phyloP scores from a whole-genome alignment of 441 rosid species.

The Brassica hybrid region DNA sequence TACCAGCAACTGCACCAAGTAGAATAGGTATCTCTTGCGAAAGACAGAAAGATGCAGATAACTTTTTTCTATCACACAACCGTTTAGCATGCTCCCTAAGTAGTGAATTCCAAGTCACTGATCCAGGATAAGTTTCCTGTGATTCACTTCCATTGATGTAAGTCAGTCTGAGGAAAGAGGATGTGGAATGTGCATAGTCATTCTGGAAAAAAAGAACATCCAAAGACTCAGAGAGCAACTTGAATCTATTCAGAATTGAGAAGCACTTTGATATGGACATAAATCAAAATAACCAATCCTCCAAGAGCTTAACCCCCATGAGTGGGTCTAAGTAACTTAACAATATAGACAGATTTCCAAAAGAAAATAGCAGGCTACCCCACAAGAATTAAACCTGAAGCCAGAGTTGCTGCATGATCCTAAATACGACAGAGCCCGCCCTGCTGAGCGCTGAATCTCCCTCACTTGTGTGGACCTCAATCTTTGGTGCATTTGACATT shows the following conservation, averaged over 20 bases:
- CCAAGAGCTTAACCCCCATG: conserved; percentile 6
- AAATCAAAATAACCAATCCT: conserved; percentile 22
- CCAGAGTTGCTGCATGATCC: conserved; percentile 79
- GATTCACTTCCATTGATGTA: conserved; percentile 46
- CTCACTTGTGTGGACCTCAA: conserved; percentile 46
- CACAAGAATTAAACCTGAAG: conserved; percentile 65
- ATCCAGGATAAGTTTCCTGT: conserved; percentile 45
- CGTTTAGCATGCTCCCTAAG: conserved; percentile 60
- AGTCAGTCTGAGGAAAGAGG: conserved; percentile 59
- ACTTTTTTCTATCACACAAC: conserved; percentile 59
- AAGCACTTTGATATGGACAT: conserved; percentile 7
- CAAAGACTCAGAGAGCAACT: conserved; percentile 20
- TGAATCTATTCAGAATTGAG: conserved; percentile 6
- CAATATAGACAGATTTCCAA: conserved; percentile 15
- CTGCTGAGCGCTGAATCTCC: conserved; percentile 56
- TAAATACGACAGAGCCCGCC: conserved; percentile 63
- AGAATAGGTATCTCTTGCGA: conserved; percentile 64
- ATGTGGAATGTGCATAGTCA: conserved; percentile 47
- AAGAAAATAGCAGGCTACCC: conserved; percentile 38
- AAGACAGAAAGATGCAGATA: conserved; percentile 49
- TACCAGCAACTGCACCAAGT: conserved; percentile 67
- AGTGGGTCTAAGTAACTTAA: conserved; percentile 8
- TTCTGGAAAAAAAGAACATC: conserved; percentile 58
- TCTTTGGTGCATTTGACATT: conserved; percentile 54
- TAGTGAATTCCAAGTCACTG: conserved; percentile 66